Evolutionary conservation across 2,329 filamentous ascomycete genomes (phyloP).

Genomic region (Coccinonectria pachysandricola): DNA sequence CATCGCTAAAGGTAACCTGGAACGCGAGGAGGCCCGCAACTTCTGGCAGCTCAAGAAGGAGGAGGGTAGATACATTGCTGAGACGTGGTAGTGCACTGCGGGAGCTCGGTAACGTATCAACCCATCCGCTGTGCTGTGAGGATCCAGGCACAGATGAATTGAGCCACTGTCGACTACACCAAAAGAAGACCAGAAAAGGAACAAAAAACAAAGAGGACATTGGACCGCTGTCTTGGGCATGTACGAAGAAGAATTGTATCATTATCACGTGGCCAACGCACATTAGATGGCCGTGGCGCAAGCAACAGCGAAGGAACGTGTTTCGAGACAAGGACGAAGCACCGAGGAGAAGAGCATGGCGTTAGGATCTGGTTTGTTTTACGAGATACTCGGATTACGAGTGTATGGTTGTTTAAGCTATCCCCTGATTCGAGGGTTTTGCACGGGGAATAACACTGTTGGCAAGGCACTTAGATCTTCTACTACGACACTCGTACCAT

Average conservation of each 20-base stretch:
- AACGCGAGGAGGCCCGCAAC: slow-evolving; percentile 66
- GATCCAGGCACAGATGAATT: no score
- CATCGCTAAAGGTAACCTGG: slow-evolving; percentile 84
- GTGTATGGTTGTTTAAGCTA: no score
- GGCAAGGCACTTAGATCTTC: no score
- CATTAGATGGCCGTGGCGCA: slow-evolving; percentile 11
- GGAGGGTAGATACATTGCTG: slow-evolving; percentile 90
- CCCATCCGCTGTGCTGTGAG: background rate
- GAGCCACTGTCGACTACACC: no score
- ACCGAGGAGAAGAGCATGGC: background rate
- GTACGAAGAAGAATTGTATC: no score
- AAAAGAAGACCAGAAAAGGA: no score
- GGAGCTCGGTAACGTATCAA: background rate
- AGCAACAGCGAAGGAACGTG: background rate
- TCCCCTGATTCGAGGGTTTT: no score
- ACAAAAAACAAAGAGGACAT: no score
- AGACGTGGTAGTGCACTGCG: slow-evolving; percentile 50
- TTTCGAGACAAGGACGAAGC: background rate
- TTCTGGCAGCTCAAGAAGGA: slow-evolving; percentile 93
- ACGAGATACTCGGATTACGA: no score
- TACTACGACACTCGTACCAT: no score
- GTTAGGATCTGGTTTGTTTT: background rate
- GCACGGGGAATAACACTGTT: no score
- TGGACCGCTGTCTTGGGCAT: no score
- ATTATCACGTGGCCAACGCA: slow-evolving; percentile 10